phyloP scores from a whole-genome alignment of 169 alveolate species.

The Toxoplasma gondii region DNA sequence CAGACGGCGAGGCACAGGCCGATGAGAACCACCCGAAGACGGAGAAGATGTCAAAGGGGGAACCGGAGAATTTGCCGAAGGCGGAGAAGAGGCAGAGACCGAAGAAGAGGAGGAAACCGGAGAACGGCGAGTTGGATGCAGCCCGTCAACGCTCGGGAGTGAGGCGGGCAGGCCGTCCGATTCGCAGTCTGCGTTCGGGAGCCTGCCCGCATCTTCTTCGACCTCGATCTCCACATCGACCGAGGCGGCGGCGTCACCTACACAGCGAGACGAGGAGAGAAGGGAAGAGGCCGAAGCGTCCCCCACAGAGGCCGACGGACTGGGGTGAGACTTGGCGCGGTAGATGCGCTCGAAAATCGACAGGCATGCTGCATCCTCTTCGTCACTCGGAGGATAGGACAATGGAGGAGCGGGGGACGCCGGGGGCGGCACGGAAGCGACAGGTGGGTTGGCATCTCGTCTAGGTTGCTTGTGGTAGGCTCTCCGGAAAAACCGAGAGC shows the following conservation, averaged over 20 bases:
- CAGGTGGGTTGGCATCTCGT: neutral
- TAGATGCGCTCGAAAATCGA: conserved; percentile 2
- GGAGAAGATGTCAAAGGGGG: no score
- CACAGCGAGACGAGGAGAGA: neutral
- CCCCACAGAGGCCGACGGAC: neutral
- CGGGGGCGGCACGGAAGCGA: neutral
- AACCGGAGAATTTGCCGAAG: neutral
- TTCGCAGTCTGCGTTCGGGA: neutral
- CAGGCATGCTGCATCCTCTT: neutral
- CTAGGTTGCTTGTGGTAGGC: neutral
- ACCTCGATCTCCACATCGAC: neutral
- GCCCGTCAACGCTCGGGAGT: neutral
- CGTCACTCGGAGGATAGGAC: neutral
- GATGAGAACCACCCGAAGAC: no score
- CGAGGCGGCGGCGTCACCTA: neutral
- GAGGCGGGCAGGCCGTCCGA: neutral
- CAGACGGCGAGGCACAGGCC: neutral
- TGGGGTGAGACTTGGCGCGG: neutral
- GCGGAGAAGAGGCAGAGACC: neutral
- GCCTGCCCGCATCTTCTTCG: neutral
- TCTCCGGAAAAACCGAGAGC: neutral
- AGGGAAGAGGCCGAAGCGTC: neutral
- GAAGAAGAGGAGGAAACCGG: neutral
- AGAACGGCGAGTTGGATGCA: neutral
- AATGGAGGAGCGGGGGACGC: neutral